Evolutionary conservation across 2,329 filamentous ascomycete species (phyloP).

Genomic region (Pseudopyrenochaeta lycopersici): DNA sequence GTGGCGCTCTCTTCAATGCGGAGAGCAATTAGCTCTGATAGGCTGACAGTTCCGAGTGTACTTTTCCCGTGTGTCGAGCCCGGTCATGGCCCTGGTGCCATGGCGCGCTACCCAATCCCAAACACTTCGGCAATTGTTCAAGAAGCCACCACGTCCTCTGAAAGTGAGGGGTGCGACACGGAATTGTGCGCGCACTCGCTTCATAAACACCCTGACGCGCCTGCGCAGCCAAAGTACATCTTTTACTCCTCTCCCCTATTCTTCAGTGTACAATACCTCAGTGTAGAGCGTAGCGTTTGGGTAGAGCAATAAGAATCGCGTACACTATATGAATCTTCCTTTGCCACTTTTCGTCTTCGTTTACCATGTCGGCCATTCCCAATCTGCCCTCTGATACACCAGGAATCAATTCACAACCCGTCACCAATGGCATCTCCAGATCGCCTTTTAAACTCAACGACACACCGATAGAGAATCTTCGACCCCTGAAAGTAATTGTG

Average conservation of each 20-base stretch:
- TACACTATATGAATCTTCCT: background rate
- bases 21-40: conserved; percentile 24
- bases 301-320: conserved; percentile 13
- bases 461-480: conserved; percentile 52
- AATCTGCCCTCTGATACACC: conserved; percentile 34
- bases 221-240: conserved; percentile 2
- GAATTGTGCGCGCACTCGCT: background rate
- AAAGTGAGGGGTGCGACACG: conserved; percentile 2
- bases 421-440: conserved; percentile 13
- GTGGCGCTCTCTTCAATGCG: conserved; percentile 23
- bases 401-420: conserved; percentile 11
- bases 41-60: conserved; percentile 8
- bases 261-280: conserved; percentile 19
- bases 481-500: conserved; percentile 54
- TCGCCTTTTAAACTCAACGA: conserved; percentile 46
- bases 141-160: background rate
- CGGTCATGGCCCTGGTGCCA: conserved; percentile 3
- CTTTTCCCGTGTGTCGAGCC: conserved; percentile 10
- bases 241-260: conserved; percentile 8
- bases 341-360: background rate
- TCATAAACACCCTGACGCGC: conserved; percentile 4
- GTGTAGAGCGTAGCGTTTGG: conserved; percentile 8
- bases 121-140: conserved; percentile 23
- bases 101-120: conserved; percentile 2
- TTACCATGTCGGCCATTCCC: conserved; percentile 42